Evolutionary conservation across 1,284 basidiomycete genomes (phyloP), one percentile per base, ranked within the genome.

Genomic region (Sanguinoderma infundibulare): DNA sequence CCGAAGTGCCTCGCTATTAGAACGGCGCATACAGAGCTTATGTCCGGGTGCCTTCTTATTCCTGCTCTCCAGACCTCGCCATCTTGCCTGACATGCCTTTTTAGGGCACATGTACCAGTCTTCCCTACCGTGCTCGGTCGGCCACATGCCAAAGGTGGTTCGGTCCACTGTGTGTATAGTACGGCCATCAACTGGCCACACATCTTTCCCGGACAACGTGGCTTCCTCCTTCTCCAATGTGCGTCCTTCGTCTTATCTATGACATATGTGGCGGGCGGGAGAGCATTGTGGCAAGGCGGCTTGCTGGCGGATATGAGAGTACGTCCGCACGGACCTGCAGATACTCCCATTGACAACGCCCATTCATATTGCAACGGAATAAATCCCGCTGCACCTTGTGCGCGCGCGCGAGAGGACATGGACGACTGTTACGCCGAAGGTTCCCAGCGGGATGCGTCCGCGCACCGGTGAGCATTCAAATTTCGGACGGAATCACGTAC

Each of bases 171-270:
- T n/a, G n/a, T n/a, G n/a, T n/a, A n/a, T n/a, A n/a, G n/a, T n/a
- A n/a, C n/a, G n/a, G n/a, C n/a, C n/a, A n/a, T n/a, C n/a, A n/a
- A n/a, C n/a, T n/a, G n/a, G n/a, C n/a, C n/a, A n/a, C n/a, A n/a
- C n/a, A n/a, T n/a, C n/a, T n/a, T n/a, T n/a, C n/a, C n/a, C 15
- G 24, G 20, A 26, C 28, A 42, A 55, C 39, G 26, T 44, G 32
- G 22, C 36, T 39, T 15, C 52, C 24, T 40, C 53, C 30, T 34
- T 44, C 14, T 9, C n/a, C n/a, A n/a, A n/a, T n/a, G n/a, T n/a
- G n/a, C n/a, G n/a, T n/a, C 30, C 32, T 10, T 36, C 22, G 34
- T 20, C 60, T 61, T 61, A 61, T 61, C 60, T 61, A 44, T 61
- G 60, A 61, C 60, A 58, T 54, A 47, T 24, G 39, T 40, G 35